phyloP scores from a whole-genome alignment of 2,329 filamentous ascomycete genomes.

The Aspergillus sojae region DNA sequence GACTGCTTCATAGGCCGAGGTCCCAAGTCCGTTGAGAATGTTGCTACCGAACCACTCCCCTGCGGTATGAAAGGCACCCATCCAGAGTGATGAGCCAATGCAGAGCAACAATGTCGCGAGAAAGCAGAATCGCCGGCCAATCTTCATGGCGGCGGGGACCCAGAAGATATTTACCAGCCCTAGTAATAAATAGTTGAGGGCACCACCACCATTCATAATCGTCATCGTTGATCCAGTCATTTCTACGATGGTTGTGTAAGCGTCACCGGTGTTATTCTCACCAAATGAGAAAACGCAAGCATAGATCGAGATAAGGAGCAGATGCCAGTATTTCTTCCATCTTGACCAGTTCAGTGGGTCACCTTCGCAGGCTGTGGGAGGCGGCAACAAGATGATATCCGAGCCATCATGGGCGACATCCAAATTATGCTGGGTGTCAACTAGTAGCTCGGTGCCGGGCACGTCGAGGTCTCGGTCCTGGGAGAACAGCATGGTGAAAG shows the following conservation, averaged over 20 bases:
- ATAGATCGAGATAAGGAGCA: neutral
- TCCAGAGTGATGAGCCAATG: neutral
- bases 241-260: neutral
- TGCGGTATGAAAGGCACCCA: neutral
- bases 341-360: neutral
- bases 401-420: neutral
- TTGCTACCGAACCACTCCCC: slow-evolving; percentile 1
- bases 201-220: neutral
- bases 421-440: neutral
- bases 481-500: neutral
- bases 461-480: slow-evolving; percentile 4
- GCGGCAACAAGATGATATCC: neutral
- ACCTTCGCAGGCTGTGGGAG: neutral
- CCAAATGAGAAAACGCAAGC: neutral
- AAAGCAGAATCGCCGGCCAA: neutral
- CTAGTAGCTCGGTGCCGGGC: slow-evolving; percentile 1
- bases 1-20: slow-evolving; percentile 1
- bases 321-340: slow-evolving; percentile 1
- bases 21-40: neutral
- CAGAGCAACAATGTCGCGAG: neutral
- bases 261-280: neutral
- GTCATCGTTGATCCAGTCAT: neutral
- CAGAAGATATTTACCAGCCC: neutral
- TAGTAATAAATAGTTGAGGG: neutral
- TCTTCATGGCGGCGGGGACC: neutral